Conservation (phyloP, 768 basidiomycete genomes). For the Floccularia luteovirens region DNA sequence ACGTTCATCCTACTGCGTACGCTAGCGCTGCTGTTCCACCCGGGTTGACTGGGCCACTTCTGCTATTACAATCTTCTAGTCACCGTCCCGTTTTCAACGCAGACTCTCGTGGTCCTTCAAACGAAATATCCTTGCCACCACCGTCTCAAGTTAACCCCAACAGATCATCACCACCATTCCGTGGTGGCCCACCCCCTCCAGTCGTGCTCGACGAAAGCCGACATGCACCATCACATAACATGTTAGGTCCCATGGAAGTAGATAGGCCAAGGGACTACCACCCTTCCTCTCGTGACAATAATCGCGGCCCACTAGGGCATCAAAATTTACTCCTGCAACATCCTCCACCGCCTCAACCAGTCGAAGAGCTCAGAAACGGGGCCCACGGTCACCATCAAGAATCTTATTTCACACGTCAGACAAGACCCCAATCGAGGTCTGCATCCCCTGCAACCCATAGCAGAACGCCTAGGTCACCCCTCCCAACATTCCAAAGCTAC, state of each 20-base stretch:
- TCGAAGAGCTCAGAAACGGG: constrained; percentile 44
- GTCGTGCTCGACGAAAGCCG: constrained; percentile 71
- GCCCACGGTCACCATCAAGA: constrained; percentile 44
- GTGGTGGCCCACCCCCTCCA: constrained; percentile 79
- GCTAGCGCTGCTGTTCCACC: constrained; percentile 72
- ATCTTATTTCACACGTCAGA: constrained; percentile 41
- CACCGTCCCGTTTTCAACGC: constrained; percentile 54
- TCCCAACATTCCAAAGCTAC: constrained; percentile 39
- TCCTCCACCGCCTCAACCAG: constrained; percentile 52
- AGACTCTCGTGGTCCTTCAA: constrained; percentile 58
- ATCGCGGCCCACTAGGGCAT: constrained; percentile 49
- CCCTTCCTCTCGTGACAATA: constrained; percentile 25
- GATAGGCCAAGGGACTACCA: constrained; percentile 59
- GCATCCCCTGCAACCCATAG: constrained; percentile 51
- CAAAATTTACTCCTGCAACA: constrained; percentile 60
- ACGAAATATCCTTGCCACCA: constrained; percentile 51
- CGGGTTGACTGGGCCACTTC: constrained; percentile 59
- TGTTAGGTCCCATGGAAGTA: constrained; percentile 75
- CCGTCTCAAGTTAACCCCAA: constrained; percentile 41
- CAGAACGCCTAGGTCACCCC: constrained; percentile 49
- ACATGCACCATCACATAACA: constrained; percentile 60
- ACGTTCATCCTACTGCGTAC: constrained; percentile 94
- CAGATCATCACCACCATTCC: constrained; percentile 66
- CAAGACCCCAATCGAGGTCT: constrained; percentile 43
- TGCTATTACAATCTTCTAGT: constrained; percentile 46